These are phyloP conservation scores for Verticillium isaacii DNA, from an alignment of 2,329 filamentous ascomycete species.

Conservation along the genomic window DNA sequence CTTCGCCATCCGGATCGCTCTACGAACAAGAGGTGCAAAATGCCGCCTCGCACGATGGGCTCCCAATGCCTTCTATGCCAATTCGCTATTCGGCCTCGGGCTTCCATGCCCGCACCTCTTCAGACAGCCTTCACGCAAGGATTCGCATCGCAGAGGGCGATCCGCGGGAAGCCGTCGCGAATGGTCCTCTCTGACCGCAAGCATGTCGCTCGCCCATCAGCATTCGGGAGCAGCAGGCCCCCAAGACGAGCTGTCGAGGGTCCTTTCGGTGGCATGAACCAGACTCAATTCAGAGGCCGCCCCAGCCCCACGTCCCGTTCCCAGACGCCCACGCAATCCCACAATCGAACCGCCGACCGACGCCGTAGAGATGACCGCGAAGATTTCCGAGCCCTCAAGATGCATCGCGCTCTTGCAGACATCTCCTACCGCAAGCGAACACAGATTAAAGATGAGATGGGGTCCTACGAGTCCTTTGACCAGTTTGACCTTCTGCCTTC, in stretches of 20 bases:
- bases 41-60: slow-evolving; percentile 12
- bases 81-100: slow-evolving; percentile 6
- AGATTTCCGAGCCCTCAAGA: slow-evolving; percentile 73
- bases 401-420: slow-evolving; percentile 76
- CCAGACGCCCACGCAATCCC: slow-evolving; percentile 2
- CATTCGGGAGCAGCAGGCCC: slow-evolving; percentile 23
- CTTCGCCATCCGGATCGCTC: not conserved
- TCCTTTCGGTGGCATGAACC: slow-evolving; percentile 53
- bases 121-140: slow-evolving; percentile 21
- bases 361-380: slow-evolving; percentile 22
- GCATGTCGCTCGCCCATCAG: slow-evolving; percentile 37
- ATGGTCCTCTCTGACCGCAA: slow-evolving; percentile 50
- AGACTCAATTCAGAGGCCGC: slow-evolving; percentile 22
- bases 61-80: slow-evolving; percentile 11
- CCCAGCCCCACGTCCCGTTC: slow-evolving; percentile 6
- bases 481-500: slow-evolving; percentile 71
- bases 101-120: slow-evolving; percentile 1
- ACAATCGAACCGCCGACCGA: slow-evolving; percentile 16
- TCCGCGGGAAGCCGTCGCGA: slow-evolving; percentile 39
- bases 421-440: slow-evolving; percentile 68
- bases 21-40: not conserved
- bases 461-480: slow-evolving; percentile 72
- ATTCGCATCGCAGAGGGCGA: slow-evolving; percentile 25
- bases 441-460: slow-evolving; percentile 49
- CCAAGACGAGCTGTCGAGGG: slow-evolving; percentile 37